These are phyloP conservation scores for Euclidium syriacum DNA, from an alignment of 345 rosid species.

Conservation along the genomic window DNA sequence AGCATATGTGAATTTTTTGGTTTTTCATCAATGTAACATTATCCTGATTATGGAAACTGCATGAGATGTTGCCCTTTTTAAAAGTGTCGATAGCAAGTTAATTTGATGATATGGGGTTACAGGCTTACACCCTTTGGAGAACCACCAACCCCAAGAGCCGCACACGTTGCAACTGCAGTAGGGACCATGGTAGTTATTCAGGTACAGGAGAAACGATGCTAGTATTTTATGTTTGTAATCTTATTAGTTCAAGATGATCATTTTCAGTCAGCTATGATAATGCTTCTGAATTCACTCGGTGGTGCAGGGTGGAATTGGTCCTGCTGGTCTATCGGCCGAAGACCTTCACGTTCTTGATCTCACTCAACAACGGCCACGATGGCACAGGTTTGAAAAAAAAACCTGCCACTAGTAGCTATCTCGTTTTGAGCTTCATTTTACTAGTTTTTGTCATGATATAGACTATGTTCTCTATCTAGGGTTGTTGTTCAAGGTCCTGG, in stretches of 20 bases:
- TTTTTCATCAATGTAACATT: background rate
- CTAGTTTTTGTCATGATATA: conserved; percentile 20
- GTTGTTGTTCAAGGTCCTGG: conserved; percentile 97
- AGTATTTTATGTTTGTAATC: background rate
- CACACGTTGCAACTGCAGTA: conserved; percentile 93
- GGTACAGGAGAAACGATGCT: conserved; percentile 34
- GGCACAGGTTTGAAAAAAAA: conserved; percentile 66
- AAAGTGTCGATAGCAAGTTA: conserved; percentile 6
- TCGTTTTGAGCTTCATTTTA: background rate
- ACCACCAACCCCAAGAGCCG: conserved; percentile 95
- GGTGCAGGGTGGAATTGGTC: conserved; percentile 89
- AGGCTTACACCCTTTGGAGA: conserved; percentile 86
- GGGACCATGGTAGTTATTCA: conserved; percentile 98
- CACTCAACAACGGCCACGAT: conserved; percentile 83
- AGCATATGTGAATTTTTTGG: conserved; percentile 21
- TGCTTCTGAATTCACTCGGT: conserved; percentile 16
- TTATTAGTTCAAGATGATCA: background rate
- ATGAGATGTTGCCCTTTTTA: background rate
- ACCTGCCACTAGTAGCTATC: background rate
- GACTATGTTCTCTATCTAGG: conserved; percentile 36
- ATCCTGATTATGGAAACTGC: background rate
- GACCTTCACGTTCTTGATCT: conserved; percentile 97
- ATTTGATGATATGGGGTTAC: conserved; percentile 21
- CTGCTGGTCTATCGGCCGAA: conserved; percentile 92
- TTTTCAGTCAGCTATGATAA: conserved; percentile 18